Evolutionary conservation across 176 grass and related monocot genomes (phyloP).

Genomic region (Lolium perenne): DNA sequence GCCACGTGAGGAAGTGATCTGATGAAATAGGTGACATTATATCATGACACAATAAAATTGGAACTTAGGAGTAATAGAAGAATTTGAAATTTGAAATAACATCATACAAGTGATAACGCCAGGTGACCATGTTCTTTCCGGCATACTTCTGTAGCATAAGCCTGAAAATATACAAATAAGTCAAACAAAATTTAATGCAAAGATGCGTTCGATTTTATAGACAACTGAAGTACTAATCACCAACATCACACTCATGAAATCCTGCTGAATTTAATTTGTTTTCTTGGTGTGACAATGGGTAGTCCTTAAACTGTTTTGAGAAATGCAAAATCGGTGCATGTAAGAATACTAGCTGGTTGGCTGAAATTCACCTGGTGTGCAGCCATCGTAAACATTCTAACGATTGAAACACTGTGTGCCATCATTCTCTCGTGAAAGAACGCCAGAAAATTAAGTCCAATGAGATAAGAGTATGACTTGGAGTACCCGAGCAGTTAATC

Average conservation of each 20-base stretch:
- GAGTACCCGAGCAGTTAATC: background rate
- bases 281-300: background rate
- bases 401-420: background rate
- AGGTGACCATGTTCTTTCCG: conserved; percentile 63
- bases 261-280: background rate
- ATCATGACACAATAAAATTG: conserved; percentile 19
- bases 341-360: background rate
- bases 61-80: conserved; percentile 9
- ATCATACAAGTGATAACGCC: conserved; percentile 62
- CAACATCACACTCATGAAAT: background rate
- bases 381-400: background rate
- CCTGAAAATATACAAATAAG: conserved; percentile 50
- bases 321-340: background rate
- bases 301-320: conserved; percentile 6
- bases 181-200: background rate
- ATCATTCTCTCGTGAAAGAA: conserved; percentile 11
- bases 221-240: background rate
- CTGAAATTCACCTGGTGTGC: conserved; percentile 5
- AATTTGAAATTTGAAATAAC: background rate
- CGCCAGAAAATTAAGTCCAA: background rate
- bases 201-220: background rate
- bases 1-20: conserved; percentile 62
- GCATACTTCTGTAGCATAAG: conserved; percentile 73
- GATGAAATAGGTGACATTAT: conserved; percentile 20
- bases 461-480: background rate